These are phyloP conservation scores for Debaryomyces subglobosus DNA, from an alignment of 1,139 yeast genomes.

Conservation along the genomic window DNA sequence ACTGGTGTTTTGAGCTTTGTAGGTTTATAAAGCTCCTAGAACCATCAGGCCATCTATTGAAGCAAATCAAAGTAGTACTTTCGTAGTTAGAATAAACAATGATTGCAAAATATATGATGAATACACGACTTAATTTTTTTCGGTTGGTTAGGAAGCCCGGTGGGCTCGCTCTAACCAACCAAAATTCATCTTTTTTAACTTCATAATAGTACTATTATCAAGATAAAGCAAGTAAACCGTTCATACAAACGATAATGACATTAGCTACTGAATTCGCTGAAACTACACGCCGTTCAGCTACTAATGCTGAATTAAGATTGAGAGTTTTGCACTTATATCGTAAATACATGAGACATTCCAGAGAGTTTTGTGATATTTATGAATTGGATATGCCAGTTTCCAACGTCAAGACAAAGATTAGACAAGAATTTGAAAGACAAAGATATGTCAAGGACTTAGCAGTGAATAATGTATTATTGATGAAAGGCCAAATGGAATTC, in stretches of 20 bases:
- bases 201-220: background rate
- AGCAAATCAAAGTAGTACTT: conserved; percentile 17
- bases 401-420: conserved; percentile 75
- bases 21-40: conserved; percentile 47
- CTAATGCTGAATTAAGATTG: conserved; percentile 61
- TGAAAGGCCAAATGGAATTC: conserved; percentile 90
- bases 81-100: conserved; percentile 2
- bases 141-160: conserved; percentile 8
- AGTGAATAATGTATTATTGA: conserved; percentile 66
- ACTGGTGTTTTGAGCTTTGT: conserved; percentile 50
- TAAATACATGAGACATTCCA: conserved; percentile 65
- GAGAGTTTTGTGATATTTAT: conserved; percentile 67
- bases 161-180: conserved; percentile 27
- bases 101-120: conserved; percentile 5
- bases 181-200: conserved; percentile 24
- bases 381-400: conserved; percentile 86
- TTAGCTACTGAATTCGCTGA: conserved; percentile 84
- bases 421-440: conserved; percentile 89
- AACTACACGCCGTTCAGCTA: conserved; percentile 70
- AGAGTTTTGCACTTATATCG: conserved; percentile 77
- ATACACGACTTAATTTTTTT: background rate
- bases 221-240: conserved; percentile 11
- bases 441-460: conserved; percentile 70
- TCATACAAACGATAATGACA: conserved; percentile 42
- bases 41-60: conserved; percentile 38